These are phyloP conservation scores for Besnoitia besnoiti DNA, from an alignment of 169 alveolate genomes.

Conservation along the genomic window DNA sequence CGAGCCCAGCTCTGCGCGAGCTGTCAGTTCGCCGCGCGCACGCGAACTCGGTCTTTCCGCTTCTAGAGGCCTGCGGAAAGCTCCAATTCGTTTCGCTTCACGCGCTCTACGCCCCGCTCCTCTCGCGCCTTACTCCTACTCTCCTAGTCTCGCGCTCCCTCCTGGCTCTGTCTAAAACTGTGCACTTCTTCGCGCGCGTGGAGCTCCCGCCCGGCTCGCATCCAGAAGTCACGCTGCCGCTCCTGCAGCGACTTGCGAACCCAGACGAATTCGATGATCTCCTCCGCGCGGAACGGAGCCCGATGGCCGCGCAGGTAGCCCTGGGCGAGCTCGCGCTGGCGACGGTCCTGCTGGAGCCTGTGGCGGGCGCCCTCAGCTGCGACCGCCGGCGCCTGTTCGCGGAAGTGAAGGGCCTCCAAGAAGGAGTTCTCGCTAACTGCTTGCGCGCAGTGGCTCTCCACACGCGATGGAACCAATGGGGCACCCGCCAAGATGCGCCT, in stretches of 20 bases:
- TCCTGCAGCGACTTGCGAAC: slow-evolving; percentile 51
- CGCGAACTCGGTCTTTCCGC: slow-evolving; percentile 32
- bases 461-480: neutral
- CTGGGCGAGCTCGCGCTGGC: slow-evolving; percentile 44
- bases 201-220: slow-evolving; percentile 16
- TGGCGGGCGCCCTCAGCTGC: neutral
- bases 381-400: neutral
- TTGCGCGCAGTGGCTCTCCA: neutral
- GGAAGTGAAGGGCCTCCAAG: neutral
- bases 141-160: slow-evolving; percentile 2
- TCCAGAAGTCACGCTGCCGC: neutral
- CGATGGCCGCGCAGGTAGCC: slow-evolving; percentile 57
- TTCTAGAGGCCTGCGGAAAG: slow-evolving; percentile 48
- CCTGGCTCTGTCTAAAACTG: slow-evolving; percentile 41
- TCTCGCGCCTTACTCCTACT: neutral
- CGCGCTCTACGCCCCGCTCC: neutral
- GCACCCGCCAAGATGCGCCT: neutral
- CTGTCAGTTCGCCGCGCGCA: neutral
- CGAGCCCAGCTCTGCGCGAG: neutral
- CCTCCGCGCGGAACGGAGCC: slow-evolving; percentile 41
- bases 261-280: slow-evolving; percentile 6
- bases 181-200: slow-evolving; percentile 34
- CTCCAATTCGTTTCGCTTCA: slow-evolving; percentile 47
- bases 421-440: neutral
- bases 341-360: neutral